Evolutionary conservation across 495 filamentous ascomycete species (phyloP).

Genomic region (Pyrenula massariospora): DNA sequence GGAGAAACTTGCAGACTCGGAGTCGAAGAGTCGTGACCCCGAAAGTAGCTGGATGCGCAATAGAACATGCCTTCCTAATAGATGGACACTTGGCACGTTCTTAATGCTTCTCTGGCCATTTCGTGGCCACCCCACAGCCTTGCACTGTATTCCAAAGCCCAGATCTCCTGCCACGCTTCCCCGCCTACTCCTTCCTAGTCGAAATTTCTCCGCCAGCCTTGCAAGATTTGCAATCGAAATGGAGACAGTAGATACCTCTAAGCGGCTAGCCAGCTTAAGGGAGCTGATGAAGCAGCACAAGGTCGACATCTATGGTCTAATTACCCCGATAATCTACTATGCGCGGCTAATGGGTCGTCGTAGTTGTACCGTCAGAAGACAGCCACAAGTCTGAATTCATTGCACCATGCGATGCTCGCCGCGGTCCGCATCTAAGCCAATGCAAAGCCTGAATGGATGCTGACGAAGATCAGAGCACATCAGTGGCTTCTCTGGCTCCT

Average conservation of each 20-base stretch:
- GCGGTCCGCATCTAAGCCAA: slow-evolving; percentile 43
- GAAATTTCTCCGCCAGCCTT: slow-evolving; percentile 12
- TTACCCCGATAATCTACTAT: neutral
- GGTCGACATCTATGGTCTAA: slow-evolving; percentile 88
- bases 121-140: too few relatives aligned
- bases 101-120: too few relatives aligned
- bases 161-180: too few relatives aligned
- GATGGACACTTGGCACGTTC: too few relatives aligned
- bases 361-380: slow-evolving; percentile 96
- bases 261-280: slow-evolving; percentile 64
- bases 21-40: too few relatives aligned
- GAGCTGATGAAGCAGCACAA: slow-evolving; percentile 79
- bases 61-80: too few relatives aligned
- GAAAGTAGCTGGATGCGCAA: too few relatives aligned
- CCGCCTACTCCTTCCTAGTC: neutral
- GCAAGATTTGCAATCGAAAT: slow-evolving; percentile 45
- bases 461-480: slow-evolving; percentile 52
- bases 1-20: too few relatives aligned
- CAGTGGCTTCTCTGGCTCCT: slow-evolving; percentile 90
- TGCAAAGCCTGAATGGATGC: neutral
- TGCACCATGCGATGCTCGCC: slow-evolving; percentile 80
- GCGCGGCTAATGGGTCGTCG: slow-evolving; percentile 4
- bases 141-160: too few relatives aligned
- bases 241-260: slow-evolving; percentile 72
- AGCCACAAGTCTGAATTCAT: slow-evolving; percentile 98